A percentile compares a stretch with the other conserved stretches of the same genome.
Evolutionary conservation across 768 basidiomycete species (phyloP).

Genomic region (Pisolithus albus): DNA sequence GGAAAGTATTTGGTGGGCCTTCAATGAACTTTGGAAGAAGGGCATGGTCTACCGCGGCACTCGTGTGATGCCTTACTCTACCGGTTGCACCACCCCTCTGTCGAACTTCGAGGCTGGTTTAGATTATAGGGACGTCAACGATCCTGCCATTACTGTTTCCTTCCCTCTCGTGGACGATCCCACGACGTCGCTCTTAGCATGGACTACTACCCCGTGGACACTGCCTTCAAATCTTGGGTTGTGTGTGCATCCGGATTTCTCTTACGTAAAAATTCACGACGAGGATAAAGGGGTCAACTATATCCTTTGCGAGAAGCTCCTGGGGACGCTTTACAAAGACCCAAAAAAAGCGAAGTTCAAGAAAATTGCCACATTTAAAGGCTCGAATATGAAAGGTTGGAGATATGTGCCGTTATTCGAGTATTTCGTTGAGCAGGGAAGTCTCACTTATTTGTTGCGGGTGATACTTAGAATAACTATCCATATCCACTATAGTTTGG

Average conservation of each 20-base stretch:
- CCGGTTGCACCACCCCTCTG: constrained; percentile 89
- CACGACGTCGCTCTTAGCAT: constrained; percentile 81
- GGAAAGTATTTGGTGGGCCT: constrained; percentile 99
- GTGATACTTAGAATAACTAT: not conserved
- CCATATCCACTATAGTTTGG: constrained; percentile 54
- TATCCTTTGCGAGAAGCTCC: constrained; percentile 83
- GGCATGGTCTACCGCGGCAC: constrained; percentile 88
- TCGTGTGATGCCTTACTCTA: constrained; percentile 97
- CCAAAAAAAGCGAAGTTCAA: constrained; percentile 96
- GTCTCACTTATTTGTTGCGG: constrained; percentile 10
- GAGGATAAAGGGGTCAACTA: constrained; percentile 79
- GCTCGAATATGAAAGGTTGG: constrained; percentile 93
- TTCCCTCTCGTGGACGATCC: constrained; percentile 95
- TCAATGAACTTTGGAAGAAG: constrained; percentile 88
- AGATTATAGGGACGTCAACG: constrained; percentile 87
- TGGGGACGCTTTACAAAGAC: constrained; percentile 89
- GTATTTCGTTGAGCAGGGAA: constrained; percentile 90
- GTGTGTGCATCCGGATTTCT: constrained; percentile 94
- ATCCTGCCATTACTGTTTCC: constrained; percentile 90
- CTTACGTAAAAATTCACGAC: constrained; percentile 96
- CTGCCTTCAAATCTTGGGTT: constrained; percentile 91
- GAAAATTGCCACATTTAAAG: constrained; percentile 82
- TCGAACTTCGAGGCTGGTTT: constrained; percentile 96
- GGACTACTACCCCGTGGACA: constrained; percentile 99
- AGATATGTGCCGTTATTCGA: constrained; percentile 92